Evolutionary conservation across 2,329 filamentous ascomycete genomes (phyloP).

Genomic region (Corniculantispora saksenae): DNA sequence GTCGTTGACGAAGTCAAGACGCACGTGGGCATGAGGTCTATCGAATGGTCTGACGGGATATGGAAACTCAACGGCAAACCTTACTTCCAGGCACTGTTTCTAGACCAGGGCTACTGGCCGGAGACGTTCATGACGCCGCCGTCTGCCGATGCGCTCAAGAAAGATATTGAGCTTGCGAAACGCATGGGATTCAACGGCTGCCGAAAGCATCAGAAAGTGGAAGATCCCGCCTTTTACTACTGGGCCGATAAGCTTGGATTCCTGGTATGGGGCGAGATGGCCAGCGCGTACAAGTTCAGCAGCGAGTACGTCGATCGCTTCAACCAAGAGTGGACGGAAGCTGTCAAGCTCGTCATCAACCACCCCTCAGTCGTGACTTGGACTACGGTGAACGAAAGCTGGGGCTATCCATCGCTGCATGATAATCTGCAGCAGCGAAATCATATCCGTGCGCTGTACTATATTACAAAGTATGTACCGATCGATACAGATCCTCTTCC

Average conservation of each 20-base stretch:
- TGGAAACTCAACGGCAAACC: conserved; percentile 61
- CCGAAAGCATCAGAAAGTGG: conserved; percentile 66
- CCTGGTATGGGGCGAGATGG: conserved; percentile 66
- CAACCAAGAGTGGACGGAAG: conserved; percentile 64
- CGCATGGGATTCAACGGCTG: conserved; percentile 66
- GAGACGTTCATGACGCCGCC: conserved; percentile 62
- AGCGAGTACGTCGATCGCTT: conserved; percentile 60
- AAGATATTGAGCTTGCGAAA: conserved; percentile 58
- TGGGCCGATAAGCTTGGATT: conserved; percentile 63
- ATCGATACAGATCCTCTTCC: no score
- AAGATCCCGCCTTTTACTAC: conserved; percentile 61
- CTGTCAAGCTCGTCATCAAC: conserved; percentile 64
- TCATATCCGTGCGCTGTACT: conserved; percentile 65
- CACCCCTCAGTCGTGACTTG: conserved; percentile 65
- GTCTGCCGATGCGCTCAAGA: conserved; percentile 43
- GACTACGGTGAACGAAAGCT: conserved; percentile 66
- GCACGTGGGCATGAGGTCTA: conserved; percentile 60
- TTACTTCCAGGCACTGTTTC: conserved; percentile 60
- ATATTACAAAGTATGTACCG: conserved; percentile 58
- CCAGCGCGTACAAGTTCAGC: conserved; percentile 64
- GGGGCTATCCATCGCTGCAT: conserved; percentile 63
- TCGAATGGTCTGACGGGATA: conserved; percentile 61
- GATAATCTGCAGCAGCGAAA: conserved; percentile 60
- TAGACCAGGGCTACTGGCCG: conserved; percentile 67
- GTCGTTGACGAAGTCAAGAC: conserved; percentile 59